Base-by-base conservation (phyloP, 306 rosid genomes). In the Trifolium repens region DNA sequence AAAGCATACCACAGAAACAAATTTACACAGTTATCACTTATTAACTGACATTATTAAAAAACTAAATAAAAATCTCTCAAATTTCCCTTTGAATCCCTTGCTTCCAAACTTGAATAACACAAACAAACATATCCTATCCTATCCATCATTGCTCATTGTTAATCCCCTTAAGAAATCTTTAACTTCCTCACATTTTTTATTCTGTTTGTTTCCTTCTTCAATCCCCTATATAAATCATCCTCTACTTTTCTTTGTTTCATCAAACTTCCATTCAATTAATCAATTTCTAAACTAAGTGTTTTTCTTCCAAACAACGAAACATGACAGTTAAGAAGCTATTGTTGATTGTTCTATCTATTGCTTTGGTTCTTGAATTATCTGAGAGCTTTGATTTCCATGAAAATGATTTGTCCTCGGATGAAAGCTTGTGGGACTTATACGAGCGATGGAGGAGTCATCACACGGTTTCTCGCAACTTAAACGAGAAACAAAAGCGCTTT, bases 401-500 rank as follows among this genome's bases (percentile, higher is more conserved):
- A 16, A 82, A 72, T 2, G 91, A 87, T 71, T 34, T 84, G 58
- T 81, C 34, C 5, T 84, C 88, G 0, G 87, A 84, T 34, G 85
- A 87, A 35, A 80, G 76, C 59, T 50, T 87, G 72, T 84, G 88
- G 90, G 85, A 82, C 17, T 69, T 87, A 57, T 87, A 87, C 54
- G 84, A 87, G 80, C 71, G 82, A 57, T 87, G 91, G 91, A 87
- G 88, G 82, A 87, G 88, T 67, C 82, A 82, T 75, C 88, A 87
- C 82, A 82, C 88, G 1, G 75, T 87, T 46, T 82, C 91, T 2
- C 42, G 81, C 7, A 84, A 78, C 74, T 80, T 87, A 0, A 5
- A 1, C 12, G 88, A 87, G 44, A 87, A 87, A 65, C 76, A 74
- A n/a, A 77, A 71, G 70, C 81, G 91, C 7, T 87, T 87, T 81